Base-by-base conservation (phyloP, 164 flowering plant species). In the Chloranthus sessilifolius region DNA sequence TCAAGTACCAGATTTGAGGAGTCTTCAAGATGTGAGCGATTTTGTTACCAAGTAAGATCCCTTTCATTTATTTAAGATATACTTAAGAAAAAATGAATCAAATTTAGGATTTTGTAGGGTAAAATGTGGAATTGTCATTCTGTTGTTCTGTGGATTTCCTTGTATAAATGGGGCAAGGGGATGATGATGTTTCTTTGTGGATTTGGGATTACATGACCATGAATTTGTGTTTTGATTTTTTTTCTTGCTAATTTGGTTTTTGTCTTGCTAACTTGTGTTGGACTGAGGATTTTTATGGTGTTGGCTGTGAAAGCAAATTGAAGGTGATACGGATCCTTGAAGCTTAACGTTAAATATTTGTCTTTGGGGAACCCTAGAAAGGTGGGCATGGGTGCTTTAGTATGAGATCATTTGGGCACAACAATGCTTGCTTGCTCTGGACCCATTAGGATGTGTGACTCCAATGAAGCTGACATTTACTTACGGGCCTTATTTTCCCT, bases 1-100 rank as follows among this genome's bases (percentile, higher is more conserved):
- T 70, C 76, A 91, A 52, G 88, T 79, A 38, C 98, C 95, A 47
- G 90, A 91, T 78, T 65, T 90, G 47, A 79, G 92, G 56, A 81
- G 56, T 60, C 85, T 87, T 63, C 84, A 79, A 63, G 98, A 90
- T 59, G 96, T 87, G 33, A 85, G 98, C 47, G 96, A 90, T 58
- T 90, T 87, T 62, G 64, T 90, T 36, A 83, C 96, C 14, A 91
- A 74, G 98, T 91, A 80, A 67, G 71, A 7, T 8, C n/a, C 37
- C 49, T 64, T 62, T 26, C 53, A 48, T 9, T 21, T 4, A 20
- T 50, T 59, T 25, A 14, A 11, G 35, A 21, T 39, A 22, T 1
- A 1, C 21, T 21, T 40, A 7, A 14, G 37, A 28, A 27, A 5
- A 23, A 8, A 12, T 27, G 22, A 45, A 44, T 28, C 22, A 39